Base-by-base conservation (phyloP, 805 yeast species). In the Candida ortonii region DNA sequence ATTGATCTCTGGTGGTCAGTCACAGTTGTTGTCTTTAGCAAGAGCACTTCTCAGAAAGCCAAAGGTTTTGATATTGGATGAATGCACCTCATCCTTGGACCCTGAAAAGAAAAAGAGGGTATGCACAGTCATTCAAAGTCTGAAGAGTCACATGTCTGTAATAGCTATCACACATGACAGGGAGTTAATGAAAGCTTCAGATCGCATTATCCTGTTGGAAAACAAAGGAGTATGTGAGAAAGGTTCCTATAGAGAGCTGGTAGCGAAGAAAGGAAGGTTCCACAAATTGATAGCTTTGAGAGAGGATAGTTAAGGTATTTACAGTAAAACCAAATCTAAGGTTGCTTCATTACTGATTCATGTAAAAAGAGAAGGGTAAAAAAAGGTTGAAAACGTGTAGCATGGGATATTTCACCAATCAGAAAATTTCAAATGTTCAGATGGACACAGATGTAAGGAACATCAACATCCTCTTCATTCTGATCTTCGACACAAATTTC, bases 381-480 rank as follows among this genome's bases (percentile, higher is more conserved):
- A 33, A 28, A 27, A 23, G 21, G n/a, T n/a, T n/a, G n/a, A n/a
- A n/a, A n/a, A n/a, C n/a, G n/a, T n/a, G n/a, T n/a, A n/a, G n/a
- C n/a, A n/a, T n/a, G n/a, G n/a, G n/a, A n/a, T n/a, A n/a, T n/a
- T n/a, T n/a, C n/a, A n/a, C n/a, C n/a, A n/a, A n/a, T n/a, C n/a
- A n/a, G n/a, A n/a, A n/a, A n/a, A n/a, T n/a, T n/a, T n/a, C n/a
- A n/a, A n/a, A n/a, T 41, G 27, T 49, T 37, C 17, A 79, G 53
- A 49, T 71, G 74, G 38, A 89, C 75, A 37, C 84, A 78, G 42
- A 89, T 74, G 57, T 77, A 88, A 20, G 98, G 98, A 44, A 88
- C 86, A 51, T 89, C 97, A 14, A 88, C 96, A 58, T 93, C 98
- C 57, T 93, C 97, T 22, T 90, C 98, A 28, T 80, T 73, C 53